Percentiles rank a stretch among this genome's conserved stretches.
Conservation (phyloP, 2,329 filamentous ascomycete species). For the Helicocarpus griseus region DNA sequence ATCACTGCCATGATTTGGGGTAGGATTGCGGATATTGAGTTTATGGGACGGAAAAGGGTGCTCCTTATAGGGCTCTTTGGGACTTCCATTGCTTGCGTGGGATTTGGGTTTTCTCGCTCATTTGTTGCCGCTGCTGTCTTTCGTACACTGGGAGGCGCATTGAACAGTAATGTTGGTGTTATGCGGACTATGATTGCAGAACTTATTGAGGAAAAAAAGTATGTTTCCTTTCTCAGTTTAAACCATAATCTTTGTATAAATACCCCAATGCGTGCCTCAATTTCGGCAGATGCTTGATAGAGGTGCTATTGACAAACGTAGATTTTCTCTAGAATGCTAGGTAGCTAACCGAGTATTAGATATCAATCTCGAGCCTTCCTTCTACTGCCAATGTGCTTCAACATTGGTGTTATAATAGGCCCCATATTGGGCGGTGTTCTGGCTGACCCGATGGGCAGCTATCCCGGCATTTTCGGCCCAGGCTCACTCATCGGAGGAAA, state of each 20-base stretch:
- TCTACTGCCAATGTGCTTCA: conserved; percentile 59
- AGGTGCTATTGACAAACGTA: too few relatives aligned
- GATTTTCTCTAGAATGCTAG: too few relatives aligned
- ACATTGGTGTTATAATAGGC: conserved; percentile 53
- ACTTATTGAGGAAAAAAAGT: conserved; percentile 61
- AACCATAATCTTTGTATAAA: too few relatives aligned
- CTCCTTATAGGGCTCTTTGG: conserved; percentile 67
- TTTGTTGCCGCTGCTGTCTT: conserved; percentile 57
- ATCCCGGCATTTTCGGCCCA: conserved; percentile 55
- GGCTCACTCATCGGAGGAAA: conserved; percentile 47
- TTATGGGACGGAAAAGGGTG: conserved; percentile 64
- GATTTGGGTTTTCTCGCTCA: conserved; percentile 58
- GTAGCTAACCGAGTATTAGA: conserved; percentile 19
- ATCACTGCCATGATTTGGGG: conserved; percentile 78
- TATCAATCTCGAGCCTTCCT: conserved; percentile 47
- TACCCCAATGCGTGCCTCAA: too few relatives aligned
- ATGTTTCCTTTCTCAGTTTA: conserved; percentile 10
- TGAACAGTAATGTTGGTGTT: conserved; percentile 66
- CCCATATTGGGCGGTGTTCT: conserved; percentile 55
- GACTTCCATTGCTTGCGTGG: conserved; percentile 54
- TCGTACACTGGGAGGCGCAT: conserved; percentile 53
- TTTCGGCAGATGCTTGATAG: too few relatives aligned
- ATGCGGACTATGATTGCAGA: conserved; percentile 68
- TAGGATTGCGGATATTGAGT: conserved; percentile 54
- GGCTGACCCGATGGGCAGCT: conserved; percentile 54